These are phyloP conservation scores for Fusarium ramigenum DNA, from an alignment of 2,329 filamentous ascomycete genomes.

Conservation along the genomic window DNA sequence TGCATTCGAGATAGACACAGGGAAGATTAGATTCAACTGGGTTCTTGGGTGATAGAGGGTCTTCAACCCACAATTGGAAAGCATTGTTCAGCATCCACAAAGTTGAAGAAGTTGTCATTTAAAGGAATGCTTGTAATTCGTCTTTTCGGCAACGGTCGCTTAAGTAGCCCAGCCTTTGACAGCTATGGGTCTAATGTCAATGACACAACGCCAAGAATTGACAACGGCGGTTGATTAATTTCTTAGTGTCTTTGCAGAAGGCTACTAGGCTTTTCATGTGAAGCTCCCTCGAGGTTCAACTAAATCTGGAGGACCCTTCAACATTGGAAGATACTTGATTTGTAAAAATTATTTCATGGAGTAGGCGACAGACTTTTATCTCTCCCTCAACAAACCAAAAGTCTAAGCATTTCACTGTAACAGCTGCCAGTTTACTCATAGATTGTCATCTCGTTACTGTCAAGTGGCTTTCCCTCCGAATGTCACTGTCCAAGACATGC, in stretches of 20 bases:
- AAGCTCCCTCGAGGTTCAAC: not conserved
- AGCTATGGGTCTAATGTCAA: not conserved
- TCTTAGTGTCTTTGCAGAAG: not conserved
- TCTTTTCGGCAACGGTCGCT: conserved; percentile 15
- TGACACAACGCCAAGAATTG: conserved; percentile 13
- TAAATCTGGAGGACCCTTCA: not conserved
- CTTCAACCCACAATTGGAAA: not conserved
- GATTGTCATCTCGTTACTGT: not conserved
- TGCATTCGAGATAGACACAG: not conserved
- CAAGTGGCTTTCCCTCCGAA: not conserved
- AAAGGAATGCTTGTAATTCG: conserved; percentile 5
- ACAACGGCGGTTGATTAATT: not conserved
- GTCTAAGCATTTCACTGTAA: not conserved
- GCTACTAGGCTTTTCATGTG: not conserved
- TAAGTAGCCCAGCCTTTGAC: conserved; percentile 14
- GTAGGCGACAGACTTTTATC: not conserved
- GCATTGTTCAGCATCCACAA: not conserved
- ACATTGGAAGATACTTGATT: not conserved
- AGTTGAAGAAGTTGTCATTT: not conserved
- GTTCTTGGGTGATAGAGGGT: not conserved
- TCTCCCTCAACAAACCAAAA: not conserved
- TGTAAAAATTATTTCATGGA: too few relatives aligned
- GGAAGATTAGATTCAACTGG: not conserved
- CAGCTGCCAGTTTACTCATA: not conserved
- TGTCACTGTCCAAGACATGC: not conserved